A percentile compares a stretch with the other conserved stretches of the same genome.
Conservation (phyloP, 1,284 basidiomycete genomes). For the Taiwanofungus camphoratus region DNA sequence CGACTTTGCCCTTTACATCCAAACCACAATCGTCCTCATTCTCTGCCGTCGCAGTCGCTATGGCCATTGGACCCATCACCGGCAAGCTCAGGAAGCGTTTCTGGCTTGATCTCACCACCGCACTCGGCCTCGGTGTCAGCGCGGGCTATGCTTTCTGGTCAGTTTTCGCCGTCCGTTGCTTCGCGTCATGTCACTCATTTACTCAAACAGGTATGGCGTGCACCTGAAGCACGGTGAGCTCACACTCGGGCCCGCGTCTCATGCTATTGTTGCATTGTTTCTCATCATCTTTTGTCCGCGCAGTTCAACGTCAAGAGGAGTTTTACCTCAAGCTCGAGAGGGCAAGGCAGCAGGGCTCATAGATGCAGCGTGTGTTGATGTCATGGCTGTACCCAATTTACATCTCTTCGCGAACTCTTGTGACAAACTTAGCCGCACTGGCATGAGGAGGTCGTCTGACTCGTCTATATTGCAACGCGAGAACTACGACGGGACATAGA, state of each 20-base stretch:
- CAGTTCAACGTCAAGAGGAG: constrained; percentile 77
- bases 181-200: constrained; percentile 14
- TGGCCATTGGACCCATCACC: constrained; percentile 83
- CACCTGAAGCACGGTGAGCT: constrained; percentile 70
- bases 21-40: constrained; percentile 12
- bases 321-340: constrained; percentile 81
- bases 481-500: constrained; percentile 1
- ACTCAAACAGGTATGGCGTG: constrained; percentile 66
- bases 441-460: too few species aligned
- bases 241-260: background rate
- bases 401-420: constrained; percentile 1
- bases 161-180: constrained; percentile 28
- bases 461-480: background rate
- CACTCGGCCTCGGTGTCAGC: constrained; percentile 67
- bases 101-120: constrained; percentile 71
- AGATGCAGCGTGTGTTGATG: constrained; percentile 3
- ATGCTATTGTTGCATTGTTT: background rate
- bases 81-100: constrained; percentile 86
- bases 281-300: background rate
- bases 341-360: constrained; percentile 27
- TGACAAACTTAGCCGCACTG: background rate
- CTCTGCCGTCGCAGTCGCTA: constrained; percentile 24
- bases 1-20: constrained; percentile 20
- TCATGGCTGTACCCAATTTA: background rate
- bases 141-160: constrained; percentile 78